A percentile compares a stretch with the other conserved stretches of the same genome.
Evolutionary conservation across 345 rosid genomes (phyloP).

Genomic region (Turritis glabra): DNA sequence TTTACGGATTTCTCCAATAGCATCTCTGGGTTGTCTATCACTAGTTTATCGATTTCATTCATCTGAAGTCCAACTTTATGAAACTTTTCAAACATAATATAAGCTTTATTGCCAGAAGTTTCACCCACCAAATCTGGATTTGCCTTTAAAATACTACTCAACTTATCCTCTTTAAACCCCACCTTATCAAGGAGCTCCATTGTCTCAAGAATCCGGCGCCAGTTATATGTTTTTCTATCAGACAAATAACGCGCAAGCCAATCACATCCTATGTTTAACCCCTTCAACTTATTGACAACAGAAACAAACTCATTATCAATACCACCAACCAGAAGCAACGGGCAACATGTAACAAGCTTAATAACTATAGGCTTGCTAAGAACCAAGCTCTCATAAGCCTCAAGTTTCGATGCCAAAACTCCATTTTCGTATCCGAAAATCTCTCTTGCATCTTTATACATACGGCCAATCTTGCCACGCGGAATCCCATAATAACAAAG

Average conservation of each 20-base stretch:
- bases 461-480: conserved; percentile 58
- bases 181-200: conserved; percentile 58
- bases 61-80: conserved; percentile 56
- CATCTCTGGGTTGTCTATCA: conserved; percentile 52
- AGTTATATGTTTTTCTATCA: conserved; percentile 53
- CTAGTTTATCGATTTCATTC: conserved; percentile 48
- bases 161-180: conserved; percentile 52
- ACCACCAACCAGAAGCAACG: conserved; percentile 56
- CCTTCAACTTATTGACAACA: conserved; percentile 54
- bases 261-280: conserved; percentile 45
- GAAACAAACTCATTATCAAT: conserved; percentile 47
- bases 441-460: conserved; percentile 57
- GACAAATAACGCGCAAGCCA: conserved; percentile 53
- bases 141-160: conserved; percentile 44
- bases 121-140: conserved; percentile 58
- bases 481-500: conserved; percentile 65
- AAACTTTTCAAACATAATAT: conserved; percentile 53
- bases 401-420: conserved; percentile 51
- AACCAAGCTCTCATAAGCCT: conserved; percentile 64
- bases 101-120: conserved; percentile 62
- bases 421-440: conserved; percentile 54
- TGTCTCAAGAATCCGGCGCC: conserved; percentile 58
- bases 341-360: conserved; percentile 53
- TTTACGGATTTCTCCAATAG: conserved; percentile 45
- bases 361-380: conserved; percentile 45